phyloP scores from a whole-genome alignment of 2,329 filamentous ascomycete genomes.

The Penicillium sp. region DNA sequence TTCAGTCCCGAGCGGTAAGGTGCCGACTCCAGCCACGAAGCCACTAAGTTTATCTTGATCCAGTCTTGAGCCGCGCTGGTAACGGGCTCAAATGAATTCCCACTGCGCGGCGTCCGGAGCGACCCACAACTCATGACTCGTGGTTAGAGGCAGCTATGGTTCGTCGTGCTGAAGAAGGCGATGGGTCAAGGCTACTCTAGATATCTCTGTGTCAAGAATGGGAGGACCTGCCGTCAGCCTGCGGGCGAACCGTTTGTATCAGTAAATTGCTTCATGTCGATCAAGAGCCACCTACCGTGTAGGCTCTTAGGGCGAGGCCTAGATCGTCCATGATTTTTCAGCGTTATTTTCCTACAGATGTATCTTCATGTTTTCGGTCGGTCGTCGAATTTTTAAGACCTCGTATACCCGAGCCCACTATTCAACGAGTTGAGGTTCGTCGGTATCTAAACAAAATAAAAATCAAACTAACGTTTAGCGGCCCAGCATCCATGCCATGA shows the following conservation, averaged over 20 bases:
- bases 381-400: conserved; percentile 13
- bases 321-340: conserved; percentile 30
- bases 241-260: background rate
- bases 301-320: conserved; percentile 31
- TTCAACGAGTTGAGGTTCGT: background rate
- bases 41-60: conserved; percentile 1
- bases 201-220: conserved; percentile 20
- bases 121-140: conserved; percentile 19
- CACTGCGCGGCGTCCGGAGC: conserved; percentile 21
- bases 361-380: conserved; percentile 12
- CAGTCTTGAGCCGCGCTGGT: background rate
- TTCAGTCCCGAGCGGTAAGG: background rate
- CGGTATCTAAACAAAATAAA: background rate
- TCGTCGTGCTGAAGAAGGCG: conserved; percentile 15
- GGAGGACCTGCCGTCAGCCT: conserved; percentile 13
- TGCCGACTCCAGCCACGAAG: background rate
- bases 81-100: conserved; percentile 5
- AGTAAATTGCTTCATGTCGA: conserved; percentile 4
- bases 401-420: conserved; percentile 21
- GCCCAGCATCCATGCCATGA: conserved; percentile 31
- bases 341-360: conserved; percentile 16
- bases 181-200: conserved; percentile 11
- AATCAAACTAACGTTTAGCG: too few species aligned
- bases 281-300: conserved; percentile 19
- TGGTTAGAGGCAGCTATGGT: conserved; percentile 9